Evolutionary conservation across 768 basidiomycete genomes (phyloP), one percentile per base, ranked within the genome.

Genomic region (Suillus discolor): DNA sequence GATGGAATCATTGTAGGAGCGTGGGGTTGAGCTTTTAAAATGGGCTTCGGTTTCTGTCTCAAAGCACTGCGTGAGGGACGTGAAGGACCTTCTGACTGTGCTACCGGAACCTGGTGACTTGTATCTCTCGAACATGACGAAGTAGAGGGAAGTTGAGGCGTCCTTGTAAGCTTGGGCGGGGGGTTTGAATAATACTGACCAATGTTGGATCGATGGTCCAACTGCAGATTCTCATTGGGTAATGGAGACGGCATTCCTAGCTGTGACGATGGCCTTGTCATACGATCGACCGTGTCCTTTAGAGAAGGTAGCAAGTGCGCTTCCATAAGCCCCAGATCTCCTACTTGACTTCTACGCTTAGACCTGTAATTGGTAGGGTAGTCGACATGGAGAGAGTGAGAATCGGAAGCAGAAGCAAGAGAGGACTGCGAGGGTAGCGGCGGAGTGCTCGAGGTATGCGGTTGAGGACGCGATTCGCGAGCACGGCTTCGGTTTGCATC

Each of bases 201-300:
- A 18, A 18, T 34, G 18, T 54, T 54, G 12, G 31, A 34, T 55
- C 54, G 54, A 34, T n/a, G 54, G 3, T 13, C 54, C 12, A 36
- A 42, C 18, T 65, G 57, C 12, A 69, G 39, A 54, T 57, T 44
- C 31, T 70, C 69, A 20, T 62, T 66, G 25, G 34, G 31, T 12
- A 34, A 49, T n/a, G 72, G 67, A 42, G 72, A 47, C 42, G 44
- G 65, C 18, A 65, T 4, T 31, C 62, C 63, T 15, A 66, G 65
- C 62, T 76, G 76, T 47, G 79, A 80, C 1, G 86, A 84, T 16
- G 82, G 78, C 61, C 83, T 79, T 3, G 91, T 92, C 91, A 92
- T 93, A 55, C 86, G 84, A 69, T 89, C 84, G 44, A 93, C 83
- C 0, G 91, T 93, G 64, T 92, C 90, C 49, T 85, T 82, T 42